Base-by-base conservation (phyloP, 805 yeast genomes). In the Ogataea wickerhamii region DNA sequence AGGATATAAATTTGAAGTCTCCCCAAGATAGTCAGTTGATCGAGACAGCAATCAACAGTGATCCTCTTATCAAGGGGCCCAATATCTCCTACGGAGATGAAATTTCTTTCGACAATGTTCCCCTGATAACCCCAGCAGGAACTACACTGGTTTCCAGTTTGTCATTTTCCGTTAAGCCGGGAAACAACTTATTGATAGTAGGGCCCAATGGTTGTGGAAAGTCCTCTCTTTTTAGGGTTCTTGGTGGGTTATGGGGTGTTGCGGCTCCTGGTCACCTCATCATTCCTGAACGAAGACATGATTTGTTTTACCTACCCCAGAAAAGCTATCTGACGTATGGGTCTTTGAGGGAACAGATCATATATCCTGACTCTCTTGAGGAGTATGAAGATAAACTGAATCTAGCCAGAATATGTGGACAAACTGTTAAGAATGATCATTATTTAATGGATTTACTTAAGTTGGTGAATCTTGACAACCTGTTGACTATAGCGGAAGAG, bases 151-250 rank as follows among this genome's bases (percentile, higher is more conserved):
- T 85, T 17, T 68, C 75, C 30, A 73, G 76, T 26, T 69, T 89
- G 50, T 69, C 76, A 19, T 88, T 89, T 60, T 73, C 80, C 35
- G 75, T 89, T 37, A 75, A 81, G 45, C 82, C 77, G 23, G 96
- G 96, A 24, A 81, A 88, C 36, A 93, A 89, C 61, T 67, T 89
- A 35, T 70, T 89, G 37, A 88, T 89, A 56, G 88, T 91, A 7
- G 98, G 98, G 0, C 97, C 97, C 11, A 89, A 89, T 56, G 98
- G 98, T 1, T 85, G 95, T 46, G 98, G 98, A 19, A 89, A 89
- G 63, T 88, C 96, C 0, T 89, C 97, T 0, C 66, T 89, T 40
- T 89, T 89, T 61, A 75, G 98, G 56, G 76, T 89, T 53, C 71
- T 89, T 32, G 96, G 97, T 38, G 96, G 96, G 0, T 69, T 89